phyloP scores from a whole-genome alignment of 805 yeast genomes.

The Candida pseudofarinosa region DNA sequence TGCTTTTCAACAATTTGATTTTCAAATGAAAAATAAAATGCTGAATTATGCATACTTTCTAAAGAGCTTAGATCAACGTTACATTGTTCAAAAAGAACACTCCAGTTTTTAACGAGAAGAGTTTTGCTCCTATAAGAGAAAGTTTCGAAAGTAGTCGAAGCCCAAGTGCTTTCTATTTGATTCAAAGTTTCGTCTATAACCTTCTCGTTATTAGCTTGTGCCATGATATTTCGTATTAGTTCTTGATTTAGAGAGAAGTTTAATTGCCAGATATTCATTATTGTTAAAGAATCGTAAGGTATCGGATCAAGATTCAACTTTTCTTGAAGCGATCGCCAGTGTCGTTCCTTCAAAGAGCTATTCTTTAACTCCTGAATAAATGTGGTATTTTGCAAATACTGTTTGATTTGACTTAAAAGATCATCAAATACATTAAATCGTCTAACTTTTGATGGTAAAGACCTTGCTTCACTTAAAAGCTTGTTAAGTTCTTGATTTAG shows the following conservation, averaged over 20 bases:
- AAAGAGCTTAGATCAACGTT: conserved; percentile 60
- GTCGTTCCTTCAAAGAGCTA: conserved; percentile 58
- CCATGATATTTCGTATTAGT: conserved; percentile 45
- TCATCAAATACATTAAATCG: conserved; percentile 68
- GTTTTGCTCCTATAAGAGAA: conserved; percentile 50
- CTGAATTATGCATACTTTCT: conserved; percentile 66
- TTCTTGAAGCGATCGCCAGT: conserved; percentile 54
- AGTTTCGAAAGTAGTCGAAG: conserved; percentile 43
- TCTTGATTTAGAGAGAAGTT: conserved; percentile 44
- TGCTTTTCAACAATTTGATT: conserved; percentile 55
- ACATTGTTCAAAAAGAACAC: conserved; percentile 51
- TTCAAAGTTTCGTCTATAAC: conserved; percentile 55
- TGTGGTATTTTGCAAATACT: conserved; percentile 33
- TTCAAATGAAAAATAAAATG: conserved; percentile 57
- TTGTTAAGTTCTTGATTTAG: conserved; percentile 50
- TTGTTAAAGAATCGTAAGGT: conserved; percentile 25
- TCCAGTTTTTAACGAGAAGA: conserved; percentile 67
- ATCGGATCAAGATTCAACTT: conserved; percentile 22
- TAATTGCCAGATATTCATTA: conserved; percentile 63
- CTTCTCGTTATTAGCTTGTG: conserved; percentile 70
- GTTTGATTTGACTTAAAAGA: conserved; percentile 45
- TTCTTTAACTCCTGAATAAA: conserved; percentile 47
- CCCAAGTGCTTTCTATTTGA: conserved; percentile 56
- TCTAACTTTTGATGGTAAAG: conserved; percentile 54
- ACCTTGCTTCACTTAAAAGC: conserved; percentile 40